phyloP scores from a whole-genome alignment of 306 rosid genomes.

The Begonia loranthoides region DNA sequence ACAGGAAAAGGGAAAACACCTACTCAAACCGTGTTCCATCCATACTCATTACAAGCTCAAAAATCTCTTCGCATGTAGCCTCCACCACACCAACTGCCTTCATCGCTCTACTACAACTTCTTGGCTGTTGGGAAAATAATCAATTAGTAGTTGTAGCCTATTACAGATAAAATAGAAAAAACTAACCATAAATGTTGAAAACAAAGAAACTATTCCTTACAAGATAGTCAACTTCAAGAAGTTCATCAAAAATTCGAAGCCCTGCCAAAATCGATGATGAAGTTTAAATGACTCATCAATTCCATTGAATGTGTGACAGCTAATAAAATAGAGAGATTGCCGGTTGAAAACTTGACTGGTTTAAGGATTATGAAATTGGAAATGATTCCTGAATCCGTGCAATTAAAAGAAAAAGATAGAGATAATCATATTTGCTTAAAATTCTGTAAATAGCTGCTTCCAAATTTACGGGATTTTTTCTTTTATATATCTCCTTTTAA shows the following conservation, averaged over 20 bases:
- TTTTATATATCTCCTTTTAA: too few species aligned
- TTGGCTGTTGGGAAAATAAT: slow-evolving; percentile 61
- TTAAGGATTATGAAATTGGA: too few species aligned
- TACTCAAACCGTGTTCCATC: slow-evolving; percentile 99
- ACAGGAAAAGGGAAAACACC: slow-evolving; percentile 45
- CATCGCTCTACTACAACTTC: slow-evolving; percentile 98
- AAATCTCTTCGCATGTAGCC: slow-evolving; percentile 90
- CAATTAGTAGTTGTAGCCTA: slow-evolving; percentile 16
- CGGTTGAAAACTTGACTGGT: too few species aligned
- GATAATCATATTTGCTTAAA: too few species aligned
- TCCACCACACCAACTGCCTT: slow-evolving; percentile 99
- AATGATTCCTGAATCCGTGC: too few species aligned
- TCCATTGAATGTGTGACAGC: neutral
- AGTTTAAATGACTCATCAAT: slow-evolving; percentile 15
- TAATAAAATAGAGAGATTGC: too few species aligned
- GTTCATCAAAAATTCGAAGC: slow-evolving; percentile 92
- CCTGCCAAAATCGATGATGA: slow-evolving; percentile 38
- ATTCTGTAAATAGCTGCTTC: too few species aligned
- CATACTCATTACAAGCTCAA: slow-evolving; percentile 99
- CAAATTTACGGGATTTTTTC: too few species aligned
- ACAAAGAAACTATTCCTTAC: slow-evolving; percentile 35
- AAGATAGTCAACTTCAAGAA: slow-evolving; percentile 94
- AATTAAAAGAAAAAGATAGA: too few species aligned
- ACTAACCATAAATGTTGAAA: neutral
- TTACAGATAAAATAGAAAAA: slow-evolving; percentile 10